phyloP scores from a whole-genome alignment of 805 yeast species.

The Wickerhamomyces chaumierensis region DNA sequence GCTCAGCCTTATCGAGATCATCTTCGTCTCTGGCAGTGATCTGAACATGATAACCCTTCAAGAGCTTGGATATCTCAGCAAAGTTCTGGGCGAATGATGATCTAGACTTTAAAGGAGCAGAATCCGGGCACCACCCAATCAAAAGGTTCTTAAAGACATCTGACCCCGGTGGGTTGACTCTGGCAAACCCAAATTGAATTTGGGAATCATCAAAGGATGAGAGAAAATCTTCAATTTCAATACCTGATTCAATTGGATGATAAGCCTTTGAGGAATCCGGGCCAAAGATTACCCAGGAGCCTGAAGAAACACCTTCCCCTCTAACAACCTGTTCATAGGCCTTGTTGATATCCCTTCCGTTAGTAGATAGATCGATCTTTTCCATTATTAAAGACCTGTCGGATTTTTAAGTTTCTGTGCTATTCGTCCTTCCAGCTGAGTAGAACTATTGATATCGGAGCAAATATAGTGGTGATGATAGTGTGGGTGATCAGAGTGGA shows the following conservation, averaged over 20 bases:
- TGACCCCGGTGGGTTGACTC: constrained; percentile 85
- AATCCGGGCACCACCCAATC: constrained; percentile 96
- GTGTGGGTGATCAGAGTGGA: too few species aligned
- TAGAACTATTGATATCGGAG: too few species aligned
- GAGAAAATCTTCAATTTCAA: constrained; percentile 64
- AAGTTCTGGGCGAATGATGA: constrained; percentile 69
- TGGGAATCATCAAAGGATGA: constrained; percentile 76
- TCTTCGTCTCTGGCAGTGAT: constrained; percentile 92
- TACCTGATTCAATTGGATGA: constrained; percentile 37
- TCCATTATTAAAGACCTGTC: constrained; percentile 21
- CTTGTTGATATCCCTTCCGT: constrained; percentile 64
- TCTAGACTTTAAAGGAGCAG: constrained; percentile 71
- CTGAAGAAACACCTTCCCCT: constrained; percentile 44
- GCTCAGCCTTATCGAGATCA: constrained; percentile 72
- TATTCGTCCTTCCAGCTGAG: too few species aligned
- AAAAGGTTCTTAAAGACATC: constrained; percentile 76
- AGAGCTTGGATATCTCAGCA: constrained; percentile 58
- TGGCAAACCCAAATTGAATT: constrained; percentile 82
- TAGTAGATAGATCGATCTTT: constrained; percentile 46
- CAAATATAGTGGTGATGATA: too few species aligned
- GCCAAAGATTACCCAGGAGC: constrained; percentile 71
- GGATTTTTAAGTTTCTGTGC: too few species aligned
- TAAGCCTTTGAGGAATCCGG: constrained; percentile 45
- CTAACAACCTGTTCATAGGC: constrained; percentile 71
- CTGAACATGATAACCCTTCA: constrained; percentile 87